These are phyloP conservation scores for Ustilaginoidea virens DNA, from an alignment of 2,329 filamentous ascomycete genomes.

Conservation along the genomic window DNA sequence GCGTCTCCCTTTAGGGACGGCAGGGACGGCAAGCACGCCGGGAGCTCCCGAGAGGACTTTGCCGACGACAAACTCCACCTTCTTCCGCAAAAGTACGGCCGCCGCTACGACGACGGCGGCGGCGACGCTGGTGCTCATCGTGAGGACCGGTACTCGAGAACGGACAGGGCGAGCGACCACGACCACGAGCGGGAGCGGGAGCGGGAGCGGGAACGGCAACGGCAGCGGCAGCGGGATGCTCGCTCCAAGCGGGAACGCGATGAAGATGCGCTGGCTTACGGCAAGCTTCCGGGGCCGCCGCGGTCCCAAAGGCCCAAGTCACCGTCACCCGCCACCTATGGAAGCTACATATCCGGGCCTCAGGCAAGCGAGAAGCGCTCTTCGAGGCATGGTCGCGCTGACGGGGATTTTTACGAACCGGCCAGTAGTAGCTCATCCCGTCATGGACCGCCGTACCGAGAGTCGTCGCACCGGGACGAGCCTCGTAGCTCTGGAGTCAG, in stretches of 20 bases:
- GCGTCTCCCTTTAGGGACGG: slow-evolving; percentile 8
- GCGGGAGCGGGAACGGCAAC: too few species aligned
- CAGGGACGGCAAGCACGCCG: too few species aligned
- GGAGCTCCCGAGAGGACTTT: slow-evolving; percentile 7
- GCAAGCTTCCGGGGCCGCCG: slow-evolving; percentile 15
- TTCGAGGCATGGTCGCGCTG: slow-evolving; percentile 11
- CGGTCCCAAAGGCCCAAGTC: slow-evolving; percentile 10
- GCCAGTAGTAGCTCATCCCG: slow-evolving; percentile 5
- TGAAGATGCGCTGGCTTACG: slow-evolving; percentile 37
- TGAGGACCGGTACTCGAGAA: slow-evolving; percentile 6
- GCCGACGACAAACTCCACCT: slow-evolving; percentile 26
- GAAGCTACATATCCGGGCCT: slow-evolving; percentile 12
- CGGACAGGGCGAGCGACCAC: slow-evolving; percentile 10
- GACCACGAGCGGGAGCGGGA: too few species aligned
- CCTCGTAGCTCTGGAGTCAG: slow-evolving; percentile 21
- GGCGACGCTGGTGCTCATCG: neutral
- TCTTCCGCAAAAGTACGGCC: slow-evolving; percentile 32
- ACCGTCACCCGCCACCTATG: slow-evolving; percentile 12
- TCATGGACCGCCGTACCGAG: slow-evolving; percentile 9
- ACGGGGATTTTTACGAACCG: neutral
- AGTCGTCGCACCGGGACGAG: slow-evolving; percentile 16
- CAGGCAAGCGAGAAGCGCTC: slow-evolving; percentile 9
- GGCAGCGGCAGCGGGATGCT: slow-evolving; percentile 1
- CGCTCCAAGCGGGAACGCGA: slow-evolving; percentile 11
- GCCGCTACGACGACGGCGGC: slow-evolving; percentile 14